A percentile compares a stretch with the other conserved stretches of the same genome.
Conservation (phyloP, 202 grass and related monocot species). For the Elaeis oleifera region DNA sequence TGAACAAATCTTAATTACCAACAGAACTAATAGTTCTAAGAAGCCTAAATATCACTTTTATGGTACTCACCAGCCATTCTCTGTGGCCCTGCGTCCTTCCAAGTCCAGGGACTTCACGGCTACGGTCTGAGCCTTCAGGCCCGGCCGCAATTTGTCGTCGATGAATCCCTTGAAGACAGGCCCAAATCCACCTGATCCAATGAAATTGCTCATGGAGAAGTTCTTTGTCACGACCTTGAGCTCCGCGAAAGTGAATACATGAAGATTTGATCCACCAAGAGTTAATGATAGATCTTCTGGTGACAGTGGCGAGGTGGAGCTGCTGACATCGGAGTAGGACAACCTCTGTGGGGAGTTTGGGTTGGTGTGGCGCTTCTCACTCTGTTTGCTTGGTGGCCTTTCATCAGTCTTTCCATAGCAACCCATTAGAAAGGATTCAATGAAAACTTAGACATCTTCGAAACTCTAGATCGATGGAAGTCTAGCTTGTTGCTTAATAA, state of each 20-base stretch:
- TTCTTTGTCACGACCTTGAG: slow-evolving; percentile 35
- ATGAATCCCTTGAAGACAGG: slow-evolving; percentile 65
- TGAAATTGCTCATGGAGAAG: slow-evolving; percentile 58
- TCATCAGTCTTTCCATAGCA: background rate
- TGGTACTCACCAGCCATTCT: slow-evolving; percentile 79
- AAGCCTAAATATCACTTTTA: no score
- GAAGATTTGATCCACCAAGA: slow-evolving; percentile 58
- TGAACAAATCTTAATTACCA: no score
- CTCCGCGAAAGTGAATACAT: slow-evolving; percentile 73
- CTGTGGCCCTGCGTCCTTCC: slow-evolving; percentile 67
- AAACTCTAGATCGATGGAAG: no score
- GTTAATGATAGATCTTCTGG: slow-evolving; percentile 74
- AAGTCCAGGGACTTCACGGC: slow-evolving; percentile 80
- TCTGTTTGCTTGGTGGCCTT: background rate
- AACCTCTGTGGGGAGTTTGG: slow-evolving; percentile 32
- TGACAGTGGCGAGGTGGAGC: slow-evolving; percentile 42
- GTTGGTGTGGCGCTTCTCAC: background rate
- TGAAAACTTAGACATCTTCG: no score
- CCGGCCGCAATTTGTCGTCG: slow-evolving; percentile 43
- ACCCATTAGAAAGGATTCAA: no score
- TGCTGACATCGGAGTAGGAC: slow-evolving; percentile 61
- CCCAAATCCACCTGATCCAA: slow-evolving; percentile 78
- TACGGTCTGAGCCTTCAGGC: slow-evolving; percentile 47
- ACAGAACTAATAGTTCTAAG: no score
- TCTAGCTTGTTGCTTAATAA: no score